phyloP scores from a whole-genome alignment of 768 basidiomycete species.

The Solioccasus polychromus region DNA sequence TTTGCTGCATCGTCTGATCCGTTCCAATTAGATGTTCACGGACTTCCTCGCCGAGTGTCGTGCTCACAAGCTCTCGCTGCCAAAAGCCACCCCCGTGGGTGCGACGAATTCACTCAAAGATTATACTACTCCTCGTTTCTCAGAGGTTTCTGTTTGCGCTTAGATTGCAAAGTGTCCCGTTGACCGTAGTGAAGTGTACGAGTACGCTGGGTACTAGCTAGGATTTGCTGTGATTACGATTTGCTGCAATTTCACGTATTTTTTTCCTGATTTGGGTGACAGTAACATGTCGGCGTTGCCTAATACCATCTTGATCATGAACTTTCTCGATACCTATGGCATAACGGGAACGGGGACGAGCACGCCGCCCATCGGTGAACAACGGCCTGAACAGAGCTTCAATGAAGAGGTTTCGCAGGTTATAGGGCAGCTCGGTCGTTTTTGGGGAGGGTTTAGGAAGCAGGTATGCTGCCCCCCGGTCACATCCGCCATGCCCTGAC shows the following conservation, averaged over 20 bases:
- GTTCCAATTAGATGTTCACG: conserved; percentile 74
- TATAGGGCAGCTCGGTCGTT: conserved; percentile 78
- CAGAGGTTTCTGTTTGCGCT: conserved; percentile 30
- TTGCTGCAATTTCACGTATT: too few species aligned
- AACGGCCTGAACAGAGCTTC: conserved; percentile 51
- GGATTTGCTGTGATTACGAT: not conserved
- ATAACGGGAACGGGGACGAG: conserved; percentile 41
- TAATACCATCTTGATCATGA: conserved; percentile 46
- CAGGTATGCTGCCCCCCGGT: conserved; percentile 54
- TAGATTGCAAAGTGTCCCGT: conserved; percentile 4
- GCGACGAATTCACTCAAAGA: conserved; percentile 17
- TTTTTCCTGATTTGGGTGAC: conserved; percentile 16
- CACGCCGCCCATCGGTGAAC: conserved; percentile 42
- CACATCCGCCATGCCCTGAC: not conserved
- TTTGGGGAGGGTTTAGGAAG: conserved; percentile 91
- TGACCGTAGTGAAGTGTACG: conserved; percentile 14
- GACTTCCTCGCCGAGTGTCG: conserved; percentile 86
- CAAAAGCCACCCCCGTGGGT: conserved; percentile 15
- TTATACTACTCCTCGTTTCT: conserved; percentile 18
- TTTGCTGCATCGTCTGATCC: not conserved
- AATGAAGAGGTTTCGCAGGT: conserved; percentile 90
- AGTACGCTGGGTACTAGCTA: not conserved
- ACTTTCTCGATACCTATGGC: conserved; percentile 72
- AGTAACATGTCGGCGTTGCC: not conserved
- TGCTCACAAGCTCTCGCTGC: conserved; percentile 44